Evolutionary conservation across 1,139 yeast genomes (phyloP), one percentile per base, ranked within the genome.

Genomic region (Yamadazyma pseudoaaseri): DNA sequence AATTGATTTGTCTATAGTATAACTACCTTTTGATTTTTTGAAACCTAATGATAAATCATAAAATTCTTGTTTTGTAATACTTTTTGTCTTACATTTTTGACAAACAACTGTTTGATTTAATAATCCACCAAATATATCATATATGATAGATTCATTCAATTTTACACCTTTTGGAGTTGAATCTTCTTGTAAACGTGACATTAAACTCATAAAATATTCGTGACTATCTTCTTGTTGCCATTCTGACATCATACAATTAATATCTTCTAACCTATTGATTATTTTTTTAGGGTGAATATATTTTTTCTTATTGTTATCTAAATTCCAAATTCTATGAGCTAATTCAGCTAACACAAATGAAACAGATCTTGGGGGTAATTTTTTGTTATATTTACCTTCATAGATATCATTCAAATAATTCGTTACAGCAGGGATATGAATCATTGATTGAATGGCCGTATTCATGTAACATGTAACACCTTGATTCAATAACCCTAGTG

Each of bases 141-240:
- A 90, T 15, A 92, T 68, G 20, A 90, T 81, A 33, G 95, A 84
- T 44, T 82, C 73, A 47, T 86, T 85, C 52, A 89, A 68, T 54
- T 90, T 89, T 32, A 68, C 73, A 10, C 96, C 96, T 54, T 79
- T 83, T 20, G 97, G 97, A 2, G 94, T 89, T 6, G 87, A 75
- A 54, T 90, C 97, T 56, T 90, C 97, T 59, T 90, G 97, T 38
- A 90, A 63, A 36, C 96, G 65, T 7, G 94, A 81, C 71, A 90
- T 73, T 41, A 90, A 65, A 12, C 95, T 85, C 96, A 90, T 89
- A 56, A 81, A 86, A 60, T 90, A 92, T 59, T 92, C 99, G 58
- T 92, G 99, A 1, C 96, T 85, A 58, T 92, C 99, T 60, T 92
- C 97, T 58, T 92, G 98, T 58, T 87, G 90, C 96, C 96, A 89